Base-by-base conservation (phyloP, 2,329 filamentous ascomycete genomes). In the Polytolypa hystricis region DNA sequence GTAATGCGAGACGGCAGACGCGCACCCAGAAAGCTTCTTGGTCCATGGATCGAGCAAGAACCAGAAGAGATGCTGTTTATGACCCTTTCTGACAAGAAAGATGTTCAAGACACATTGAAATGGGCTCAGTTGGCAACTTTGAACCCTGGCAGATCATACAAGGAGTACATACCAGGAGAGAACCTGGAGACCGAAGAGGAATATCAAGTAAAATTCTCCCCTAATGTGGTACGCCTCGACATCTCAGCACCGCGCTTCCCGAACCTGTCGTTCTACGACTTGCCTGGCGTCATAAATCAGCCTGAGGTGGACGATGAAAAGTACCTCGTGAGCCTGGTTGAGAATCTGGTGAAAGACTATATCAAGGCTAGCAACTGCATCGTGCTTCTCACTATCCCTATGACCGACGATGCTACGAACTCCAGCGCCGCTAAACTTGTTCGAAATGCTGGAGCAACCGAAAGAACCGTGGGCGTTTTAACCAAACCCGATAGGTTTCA, bases 401-500 rank as follows among this genome's bases (percentile, higher is more conserved):
- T 93, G 74, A 84, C 83, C 2, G 74, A 73, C 1, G 85, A 94
- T 39, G 73, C 83, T 0, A 78, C 83, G 2, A 87, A 79, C 10
- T 89, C 81, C 0, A 79, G 71, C 1, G 81, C 83, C 0, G 75
- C 81, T 8, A 69, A 71, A 0, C 66, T 84, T 2, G 74, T 87
- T 45, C 59, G 73, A 19, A 55, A 69, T 28, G 60, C 73, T 10
- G 64, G 64, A 1, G 80, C 79, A 0, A 65, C 71, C 2, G 43
- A 65, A 3, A 67, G 79, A 1, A 82, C 78, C 1, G 67, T 83
- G 36, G 84, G 84, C 0, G 81, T 93, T 0, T 67, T 94, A 11
- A 94, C 86, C 0, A 94, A 93, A 50, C 85, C 86, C 0, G 87
- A 94, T 43, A 70, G 81, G 0, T 59, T 86, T 0, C 70, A 75